Evolutionary conservation across 768 basidiomycete species (phyloP).

Genomic region (Rhodotorula taiwanensis): DNA sequence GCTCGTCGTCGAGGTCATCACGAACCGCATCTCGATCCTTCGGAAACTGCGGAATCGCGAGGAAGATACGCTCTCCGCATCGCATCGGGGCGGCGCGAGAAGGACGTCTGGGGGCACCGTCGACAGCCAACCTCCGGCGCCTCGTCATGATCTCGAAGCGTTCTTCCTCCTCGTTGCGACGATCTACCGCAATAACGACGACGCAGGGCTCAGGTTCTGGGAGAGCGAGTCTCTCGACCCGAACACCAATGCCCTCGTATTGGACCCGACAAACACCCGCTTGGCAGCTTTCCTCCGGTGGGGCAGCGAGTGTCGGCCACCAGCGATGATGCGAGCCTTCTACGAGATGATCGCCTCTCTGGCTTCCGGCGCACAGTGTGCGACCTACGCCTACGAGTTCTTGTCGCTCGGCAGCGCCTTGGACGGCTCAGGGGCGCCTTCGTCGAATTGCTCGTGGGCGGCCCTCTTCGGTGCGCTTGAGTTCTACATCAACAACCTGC

Average conservation of each 20-base stretch:
- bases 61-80: conserved; percentile 70
- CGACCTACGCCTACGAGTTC: conserved; percentile 82
- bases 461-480: conserved; percentile 68
- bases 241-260: background rate
- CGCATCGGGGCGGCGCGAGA: conserved; percentile 52
- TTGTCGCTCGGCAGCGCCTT: conserved; percentile 53
- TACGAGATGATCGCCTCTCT: conserved; percentile 85
- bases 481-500: conserved; percentile 60
- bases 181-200: conserved; percentile 65
- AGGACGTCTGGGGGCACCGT: conserved; percentile 18
- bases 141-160: conserved; percentile 76
- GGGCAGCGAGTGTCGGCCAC: conserved; percentile 71
- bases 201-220: conserved; percentile 82
- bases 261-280: conserved; percentile 46
- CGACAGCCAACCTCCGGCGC: conserved; percentile 46
- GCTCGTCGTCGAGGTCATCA: conserved; percentile 56
- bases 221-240: conserved; percentile 45
- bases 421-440: conserved; percentile 3
- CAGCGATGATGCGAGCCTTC: conserved; percentile 66
- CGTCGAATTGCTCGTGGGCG: conserved; percentile 62
- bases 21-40: conserved; percentile 43
- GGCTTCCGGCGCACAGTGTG: conserved; percentile 74
- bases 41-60: conserved; percentile 70
- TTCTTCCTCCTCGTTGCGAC: conserved; percentile 76
- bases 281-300: conserved; percentile 75